Base-by-base conservation (phyloP, 2,329 filamentous ascomycete species). In the Zymoseptoria pseudotritici region DNA sequence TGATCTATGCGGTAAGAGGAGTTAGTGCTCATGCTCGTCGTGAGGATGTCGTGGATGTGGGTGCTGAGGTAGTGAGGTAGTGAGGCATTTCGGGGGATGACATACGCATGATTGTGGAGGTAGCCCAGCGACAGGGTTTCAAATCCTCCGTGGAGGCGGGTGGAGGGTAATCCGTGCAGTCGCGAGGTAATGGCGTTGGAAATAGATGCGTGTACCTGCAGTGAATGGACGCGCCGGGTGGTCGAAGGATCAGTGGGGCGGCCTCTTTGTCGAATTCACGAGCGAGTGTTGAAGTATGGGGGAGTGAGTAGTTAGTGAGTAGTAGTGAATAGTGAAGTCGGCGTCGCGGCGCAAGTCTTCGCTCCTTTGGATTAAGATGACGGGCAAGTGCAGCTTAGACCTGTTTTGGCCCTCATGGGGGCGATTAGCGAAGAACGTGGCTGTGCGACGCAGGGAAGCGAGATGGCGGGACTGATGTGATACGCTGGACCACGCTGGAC, bases 1-100 rank as follows among this genome's bases (percentile, higher is more conserved):
- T 64, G 64, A 59, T 68, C 66, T 67, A 61, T 17, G 36, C 36
- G 36, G 13, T 42, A 11, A 11, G 50, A 21, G 56, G 42, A 26
- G 56, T 63, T 50, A 65, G 63, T 31, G 57, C 19, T 22, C 49
- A 56, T n/a, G 22, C 54, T 42, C 36, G 17, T 42, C 11, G 29
- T 26, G 20, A 26, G 8, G 20, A 52, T 13, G 17, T 21, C 6
- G n/a, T 22, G 22, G 26, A 29, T 9, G 17, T 10, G 22, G 22
- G 56, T 22, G 20, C 19, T 19, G 7, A 36, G 49, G 4, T 29
- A 9, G 54, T 19, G 36, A 52, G 20, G 42, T 31, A 5, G 50
- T 20, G 9, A 42, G 22, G 53, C 1, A 42, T 42, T 42, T 42
- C 36, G 36, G 36, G 31, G 11, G 26, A 24, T 42, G 36, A 60